These are phyloP conservation scores for Fusarium abutilonis DNA, from an alignment of 2,329 filamentous ascomycete genomes.

Conservation along the genomic window DNA sequence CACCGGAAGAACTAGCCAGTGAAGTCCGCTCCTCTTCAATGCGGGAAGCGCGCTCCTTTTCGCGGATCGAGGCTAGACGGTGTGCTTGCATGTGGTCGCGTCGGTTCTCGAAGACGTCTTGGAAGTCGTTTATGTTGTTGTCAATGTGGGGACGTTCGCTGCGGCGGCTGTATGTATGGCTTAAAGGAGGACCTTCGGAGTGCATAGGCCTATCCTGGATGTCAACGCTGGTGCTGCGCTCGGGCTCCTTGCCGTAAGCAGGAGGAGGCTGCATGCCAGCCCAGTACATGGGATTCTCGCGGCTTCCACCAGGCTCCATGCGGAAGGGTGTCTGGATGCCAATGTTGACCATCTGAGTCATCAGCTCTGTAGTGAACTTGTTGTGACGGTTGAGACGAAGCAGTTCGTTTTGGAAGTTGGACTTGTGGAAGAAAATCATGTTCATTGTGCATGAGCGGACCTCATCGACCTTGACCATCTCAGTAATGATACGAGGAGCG, in stretches of 20 bases:
- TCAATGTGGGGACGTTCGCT: conserved; percentile 47
- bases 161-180: conserved; percentile 33
- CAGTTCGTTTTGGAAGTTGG: conserved; percentile 94
- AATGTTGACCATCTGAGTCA: conserved; percentile 83
- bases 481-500: conserved; percentile 84
- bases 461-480: conserved; percentile 81
- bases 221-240: conserved; percentile 15
- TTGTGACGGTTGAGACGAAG: conserved; percentile 90
- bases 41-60: conserved; percentile 49
- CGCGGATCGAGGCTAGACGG: conserved; percentile 52
- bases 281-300: conserved; percentile 72
- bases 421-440: conserved; percentile 97
- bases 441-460: conserved; percentile 89
- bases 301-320: conserved; percentile 71
- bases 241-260: conserved; percentile 47
- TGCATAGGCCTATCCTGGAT: conserved; percentile 25
- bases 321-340: conserved; percentile 81
- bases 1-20: conserved; percentile 45
- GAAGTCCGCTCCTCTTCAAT: conserved; percentile 44
- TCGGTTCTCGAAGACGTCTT: conserved; percentile 58
- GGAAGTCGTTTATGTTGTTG: conserved; percentile 54
- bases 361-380: conserved; percentile 92
- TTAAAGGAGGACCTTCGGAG: conserved; percentile 22
- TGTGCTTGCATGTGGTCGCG: conserved; percentile 50
- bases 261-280: conserved; percentile 51